These are phyloP conservation scores for Colletotrichum viniferum DNA, from an alignment of 2,329 filamentous ascomycete species.

Conservation along the genomic window DNA sequence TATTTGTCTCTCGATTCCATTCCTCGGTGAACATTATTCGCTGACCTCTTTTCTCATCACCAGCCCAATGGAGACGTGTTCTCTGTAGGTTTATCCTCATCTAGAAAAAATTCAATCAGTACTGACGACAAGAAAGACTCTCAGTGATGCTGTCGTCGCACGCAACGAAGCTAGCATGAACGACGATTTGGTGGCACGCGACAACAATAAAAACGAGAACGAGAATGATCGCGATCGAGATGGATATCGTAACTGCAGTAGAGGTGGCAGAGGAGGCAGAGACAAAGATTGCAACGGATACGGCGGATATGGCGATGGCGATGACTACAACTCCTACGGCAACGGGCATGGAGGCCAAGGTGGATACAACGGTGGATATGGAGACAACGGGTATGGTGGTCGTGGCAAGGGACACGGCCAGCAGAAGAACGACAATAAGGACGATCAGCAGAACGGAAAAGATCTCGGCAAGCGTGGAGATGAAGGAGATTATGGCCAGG, in stretches of 20 bases:
- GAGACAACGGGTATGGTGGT: background rate
- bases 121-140: background rate
- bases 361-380: background rate
- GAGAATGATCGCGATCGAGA: background rate
- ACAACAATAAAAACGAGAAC: background rate
- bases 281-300: background rate
- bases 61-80: background rate
- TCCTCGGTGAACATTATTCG: background rate
- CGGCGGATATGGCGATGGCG: background rate
- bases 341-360: background rate
- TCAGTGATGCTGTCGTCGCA: background rate
- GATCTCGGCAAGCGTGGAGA: background rate
- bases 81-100: background rate
- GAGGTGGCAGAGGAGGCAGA: background rate
- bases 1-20: background rate
- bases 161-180: background rate
- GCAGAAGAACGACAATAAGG: background rate
- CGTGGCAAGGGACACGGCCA: background rate
- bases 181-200: background rate
- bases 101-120: background rate
- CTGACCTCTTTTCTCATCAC: background rate
- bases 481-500: background rate
- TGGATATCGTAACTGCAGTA: background rate
- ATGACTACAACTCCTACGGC: background rate
- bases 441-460: background rate